Evolutionary conservation across 768 basidiomycete species (phyloP).

Genomic region (Lactarius evosmus): DNA sequence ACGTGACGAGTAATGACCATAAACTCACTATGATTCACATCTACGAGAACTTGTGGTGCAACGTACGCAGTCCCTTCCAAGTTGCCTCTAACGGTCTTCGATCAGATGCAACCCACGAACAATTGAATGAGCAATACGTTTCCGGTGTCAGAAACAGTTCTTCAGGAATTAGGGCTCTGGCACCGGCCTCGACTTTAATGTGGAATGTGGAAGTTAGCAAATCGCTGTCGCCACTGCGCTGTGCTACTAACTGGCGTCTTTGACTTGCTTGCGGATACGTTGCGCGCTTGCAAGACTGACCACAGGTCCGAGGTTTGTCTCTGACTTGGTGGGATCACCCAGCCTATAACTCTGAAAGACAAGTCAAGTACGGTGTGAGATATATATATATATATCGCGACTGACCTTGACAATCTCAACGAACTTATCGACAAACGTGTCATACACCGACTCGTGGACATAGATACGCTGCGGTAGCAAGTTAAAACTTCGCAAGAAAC

Average conservation of each 20-base stretch:
- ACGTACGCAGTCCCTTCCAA: slow-evolving; percentile 71
- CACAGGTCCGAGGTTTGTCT: slow-evolving; percentile 88
- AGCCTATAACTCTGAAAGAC: slow-evolving; percentile 66
- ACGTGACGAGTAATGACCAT: slow-evolving; percentile 1
- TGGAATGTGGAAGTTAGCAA: not conserved
- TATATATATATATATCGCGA: no score
- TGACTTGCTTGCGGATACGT: slow-evolving; percentile 80
- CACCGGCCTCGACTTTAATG: slow-evolving; percentile 66
- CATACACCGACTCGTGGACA: slow-evolving; percentile 82
- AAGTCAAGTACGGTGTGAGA: not conserved
- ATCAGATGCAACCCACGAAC: not conserved
- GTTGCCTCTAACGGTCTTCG: not conserved
- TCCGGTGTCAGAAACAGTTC: slow-evolving; percentile 64
- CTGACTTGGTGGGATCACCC: slow-evolving; percentile 73
- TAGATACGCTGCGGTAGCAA: slow-evolving; percentile 68
- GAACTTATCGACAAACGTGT: slow-evolving; percentile 70
- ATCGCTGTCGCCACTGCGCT: not conserved
- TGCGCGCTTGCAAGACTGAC: slow-evolving; percentile 84
- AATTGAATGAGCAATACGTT: slow-evolving; percentile 44
- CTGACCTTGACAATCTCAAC: slow-evolving; percentile 70
- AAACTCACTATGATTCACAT: slow-evolving; percentile 82
- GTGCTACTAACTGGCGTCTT: slow-evolving; percentile 64
- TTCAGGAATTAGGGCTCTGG: slow-evolving; percentile 69
- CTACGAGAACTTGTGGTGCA: slow-evolving; percentile 83
- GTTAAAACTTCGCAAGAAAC: not conserved